Percentiles rank a stretch among this genome's conserved stretches.
Conservation (phyloP, 345 rosid genomes). For the Camelina sativa region DNA sequence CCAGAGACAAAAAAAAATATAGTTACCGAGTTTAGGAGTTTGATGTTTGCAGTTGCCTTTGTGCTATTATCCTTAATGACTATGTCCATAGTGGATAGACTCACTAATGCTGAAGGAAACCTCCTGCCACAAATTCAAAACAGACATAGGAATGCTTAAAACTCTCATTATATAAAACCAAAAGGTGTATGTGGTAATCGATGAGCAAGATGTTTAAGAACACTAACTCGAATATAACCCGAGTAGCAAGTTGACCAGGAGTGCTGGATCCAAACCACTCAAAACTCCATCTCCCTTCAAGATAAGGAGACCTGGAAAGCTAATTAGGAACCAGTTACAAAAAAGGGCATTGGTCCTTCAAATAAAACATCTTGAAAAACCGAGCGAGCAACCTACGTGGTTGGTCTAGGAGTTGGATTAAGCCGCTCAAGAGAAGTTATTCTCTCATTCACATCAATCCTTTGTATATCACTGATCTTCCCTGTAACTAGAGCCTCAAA, state of each 20-base stretch:
- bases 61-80: constrained; percentile 72
- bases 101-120: constrained; percentile 72
- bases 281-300: constrained; percentile 92
- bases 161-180: neutral
- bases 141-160: neutral
- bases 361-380: neutral
- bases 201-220: constrained; percentile 30
- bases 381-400: constrained; percentile 62
- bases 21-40: constrained; percentile 66
- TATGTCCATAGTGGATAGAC: constrained; percentile 69
- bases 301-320: constrained; percentile 87
- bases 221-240: constrained; percentile 68
- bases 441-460: constrained; percentile 88
- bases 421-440: constrained; percentile 83
- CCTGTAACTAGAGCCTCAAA: constrained; percentile 81
- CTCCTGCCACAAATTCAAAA: constrained; percentile 56
- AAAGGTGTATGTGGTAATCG: neutral
- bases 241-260: constrained; percentile 74
- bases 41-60: constrained; percentile 61
- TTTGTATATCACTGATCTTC: constrained; percentile 69
- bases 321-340: constrained; percentile 53
- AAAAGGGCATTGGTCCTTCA: neutral
- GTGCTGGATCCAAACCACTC: constrained; percentile 91
- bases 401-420: constrained; percentile 93
- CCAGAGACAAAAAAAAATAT: neutral